A percentile compares a stretch with the other conserved stretches of the same genome.
phyloP scores from a whole-genome alignment of 2,329 filamentous ascomycete species.

The Neospermospora avenae region DNA sequence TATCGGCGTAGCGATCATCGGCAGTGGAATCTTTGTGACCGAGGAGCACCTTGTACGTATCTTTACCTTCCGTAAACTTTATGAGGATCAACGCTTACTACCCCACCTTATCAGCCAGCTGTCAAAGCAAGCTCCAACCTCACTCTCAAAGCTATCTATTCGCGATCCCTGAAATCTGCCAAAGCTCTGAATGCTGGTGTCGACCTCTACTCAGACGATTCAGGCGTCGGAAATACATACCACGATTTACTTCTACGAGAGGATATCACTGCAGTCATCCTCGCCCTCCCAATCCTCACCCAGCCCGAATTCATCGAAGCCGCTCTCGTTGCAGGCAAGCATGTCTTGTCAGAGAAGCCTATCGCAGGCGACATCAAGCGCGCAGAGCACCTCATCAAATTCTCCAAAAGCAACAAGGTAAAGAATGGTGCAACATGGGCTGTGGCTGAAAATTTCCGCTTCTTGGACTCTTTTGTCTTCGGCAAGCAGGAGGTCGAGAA shows the following conservation, averaged over 20 bases:
- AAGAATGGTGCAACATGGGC: constrained; percentile 45
- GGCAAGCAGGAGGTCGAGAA: constrained; percentile 47
- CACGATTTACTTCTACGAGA: constrained; percentile 33
- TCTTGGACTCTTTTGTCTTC: constrained; percentile 51
- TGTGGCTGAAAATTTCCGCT: constrained; percentile 74
- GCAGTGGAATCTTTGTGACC: constrained; percentile 60
- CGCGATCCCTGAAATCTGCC: constrained; percentile 35
- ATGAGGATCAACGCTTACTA: neutral
- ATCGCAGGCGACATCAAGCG: constrained; percentile 47
- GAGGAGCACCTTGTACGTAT: constrained; percentile 52
- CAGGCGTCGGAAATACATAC: constrained; percentile 42
- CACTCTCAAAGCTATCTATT: constrained; percentile 47
- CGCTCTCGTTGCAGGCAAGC: constrained; percentile 49
- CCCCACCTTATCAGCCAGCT: constrained; percentile 47
- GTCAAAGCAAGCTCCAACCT: constrained; percentile 50
- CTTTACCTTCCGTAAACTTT: neutral
- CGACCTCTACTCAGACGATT: constrained; percentile 34
- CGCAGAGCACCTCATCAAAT: constrained; percentile 47
- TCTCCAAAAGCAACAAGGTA: constrained; percentile 40
- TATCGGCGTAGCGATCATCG: constrained; percentile 58
- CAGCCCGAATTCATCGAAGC: constrained; percentile 49
- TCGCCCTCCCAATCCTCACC: constrained; percentile 47
- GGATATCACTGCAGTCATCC: constrained; percentile 36
- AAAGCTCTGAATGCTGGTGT: constrained; percentile 41
- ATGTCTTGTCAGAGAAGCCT: constrained; percentile 54